Evolutionary conservation across 2,329 filamentous ascomycete genomes (phyloP), one percentile per base, ranked within the genome.

Genomic region (Rhinocladiella mackenziei): DNA sequence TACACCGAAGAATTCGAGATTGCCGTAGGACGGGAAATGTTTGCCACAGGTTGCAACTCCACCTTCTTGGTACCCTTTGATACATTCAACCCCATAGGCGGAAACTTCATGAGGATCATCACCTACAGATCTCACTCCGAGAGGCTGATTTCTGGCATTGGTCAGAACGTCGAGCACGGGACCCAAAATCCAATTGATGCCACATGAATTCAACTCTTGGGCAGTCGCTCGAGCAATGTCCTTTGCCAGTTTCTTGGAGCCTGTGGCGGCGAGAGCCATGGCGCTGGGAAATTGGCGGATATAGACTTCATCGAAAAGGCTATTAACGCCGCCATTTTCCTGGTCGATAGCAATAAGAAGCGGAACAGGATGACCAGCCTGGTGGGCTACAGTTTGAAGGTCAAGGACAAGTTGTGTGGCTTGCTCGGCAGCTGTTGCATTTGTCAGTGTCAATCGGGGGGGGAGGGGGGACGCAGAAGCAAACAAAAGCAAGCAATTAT

Each of bases 281-380:
- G 91, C 86, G 60, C 89, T 95, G 6, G 92, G 92, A 57, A 95
- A 98, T 63, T 97, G 92, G 55, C 88, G 89, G 56, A 97, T 91
- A 62, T 89, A 92, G 60, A 92, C 87, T 57, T 95, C 89, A 63
- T 97, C 91, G 60, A 94, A 96, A 2, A 97, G 76, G 67, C 88
- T 95, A 70, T 96, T 97, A 64, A 96, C 91, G 2, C 91, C 89
- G 53, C 92, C 92, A 79, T 98, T 97, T 65, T 98, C 92, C 63
- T 98, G 92, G 62, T 97, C 92, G 26, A 97, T 72, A 28, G 86
- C 89, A 57, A 98, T 96, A 42, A 94, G 74, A 13, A 98, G 71
- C 2, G 92, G 92, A 2, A 91, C 83, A 2, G 86, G 84, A 65
- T 97, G 91, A 14, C 91, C 91, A 48, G 91, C 84, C 66, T 94